Conservation (phyloP, 139 green algal genomes). For the Haematococcus lacustris region DNA sequence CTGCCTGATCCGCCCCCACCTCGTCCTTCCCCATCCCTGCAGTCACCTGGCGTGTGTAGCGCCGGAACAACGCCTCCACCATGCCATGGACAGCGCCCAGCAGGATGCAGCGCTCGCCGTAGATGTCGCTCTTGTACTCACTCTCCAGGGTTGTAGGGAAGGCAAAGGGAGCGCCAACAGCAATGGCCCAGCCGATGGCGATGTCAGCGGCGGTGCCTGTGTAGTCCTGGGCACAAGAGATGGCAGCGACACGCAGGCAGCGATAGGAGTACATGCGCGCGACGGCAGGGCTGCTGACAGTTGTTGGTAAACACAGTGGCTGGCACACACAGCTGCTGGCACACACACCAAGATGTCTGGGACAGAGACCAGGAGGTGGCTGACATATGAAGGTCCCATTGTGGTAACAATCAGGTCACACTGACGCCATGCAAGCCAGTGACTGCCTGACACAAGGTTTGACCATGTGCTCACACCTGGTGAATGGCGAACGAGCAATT, state of each 20-base stretch:
- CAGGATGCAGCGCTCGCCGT: constrained; percentile 95
- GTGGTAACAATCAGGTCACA: too few relatives aligned
- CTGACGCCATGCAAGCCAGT: too few relatives aligned
- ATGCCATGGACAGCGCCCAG: constrained; percentile 97
- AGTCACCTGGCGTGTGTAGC: constrained; percentile 67
- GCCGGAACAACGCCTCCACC: constrained; percentile 92
- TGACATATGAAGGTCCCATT: too few relatives aligned
- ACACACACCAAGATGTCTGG: too few relatives aligned
- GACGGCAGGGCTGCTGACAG: too few relatives aligned
- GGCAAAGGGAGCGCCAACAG: constrained; percentile 91
- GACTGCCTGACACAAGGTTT: too few relatives aligned
- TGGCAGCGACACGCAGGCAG: too few relatives aligned
- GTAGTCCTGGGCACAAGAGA: constrained; percentile 64
- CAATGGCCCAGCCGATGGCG: constrained; percentile 95
- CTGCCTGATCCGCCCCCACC: too few relatives aligned
- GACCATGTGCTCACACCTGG: constrained; percentile 71
- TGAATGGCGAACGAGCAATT: constrained; percentile 99
- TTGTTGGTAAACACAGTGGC: background rate
- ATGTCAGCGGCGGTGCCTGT: constrained; percentile 90
- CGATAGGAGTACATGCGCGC: too few relatives aligned
- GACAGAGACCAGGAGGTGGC: too few relatives aligned
- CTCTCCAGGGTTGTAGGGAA: constrained; percentile 97
- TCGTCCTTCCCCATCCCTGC: too few relatives aligned
- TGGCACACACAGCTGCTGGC: background rate
- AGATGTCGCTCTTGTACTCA: constrained; percentile 99